These are phyloP conservation scores for Didymella lethalis DNA, from an alignment of 2,329 filamentous ascomycete genomes.

Conservation along the genomic window DNA sequence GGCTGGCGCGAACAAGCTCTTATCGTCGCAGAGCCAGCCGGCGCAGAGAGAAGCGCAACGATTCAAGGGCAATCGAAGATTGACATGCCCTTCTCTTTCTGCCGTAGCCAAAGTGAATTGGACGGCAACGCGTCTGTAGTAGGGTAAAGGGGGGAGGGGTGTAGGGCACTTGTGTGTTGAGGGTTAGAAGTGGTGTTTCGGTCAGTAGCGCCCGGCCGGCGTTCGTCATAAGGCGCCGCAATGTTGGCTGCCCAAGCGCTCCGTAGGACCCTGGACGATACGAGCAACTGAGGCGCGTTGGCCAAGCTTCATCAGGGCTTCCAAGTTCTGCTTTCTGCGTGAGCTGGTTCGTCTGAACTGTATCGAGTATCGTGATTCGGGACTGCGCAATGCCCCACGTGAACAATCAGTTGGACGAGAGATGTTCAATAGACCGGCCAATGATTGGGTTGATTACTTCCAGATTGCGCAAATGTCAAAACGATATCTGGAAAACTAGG, in stretches of 20 bases:
- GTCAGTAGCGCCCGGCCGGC: slow-evolving; percentile 37
- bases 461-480: not conserved
- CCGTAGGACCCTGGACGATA: slow-evolving; percentile 16
- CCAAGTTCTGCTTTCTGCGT: slow-evolving; percentile 18
- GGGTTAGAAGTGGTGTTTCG: slow-evolving; percentile 32
- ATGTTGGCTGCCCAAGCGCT: slow-evolving; percentile 25
- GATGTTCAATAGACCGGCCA: not conserved
- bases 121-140: slow-evolving; percentile 47
- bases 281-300: slow-evolving; percentile 2
- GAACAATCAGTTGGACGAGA: slow-evolving; percentile 21
- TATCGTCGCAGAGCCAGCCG: slow-evolving; percentile 32
- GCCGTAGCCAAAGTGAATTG: slow-evolving; percentile 57
- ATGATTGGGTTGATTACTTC: slow-evolving; percentile 8
- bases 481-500: not conserved
- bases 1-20: slow-evolving; percentile 34
- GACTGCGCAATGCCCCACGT: slow-evolving; percentile 13
- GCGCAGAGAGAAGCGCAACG: slow-evolving; percentile 27
- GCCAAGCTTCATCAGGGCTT: slow-evolving; percentile 12
- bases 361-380: not conserved
- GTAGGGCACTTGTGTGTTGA: slow-evolving; percentile 34
- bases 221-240: slow-evolving; percentile 31
- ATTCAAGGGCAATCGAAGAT: slow-evolving; percentile 16
- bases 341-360: not conserved
- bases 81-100: slow-evolving; percentile 40
- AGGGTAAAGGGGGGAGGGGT: slow-evolving; percentile 22